phyloP scores from a whole-genome alignment of 345 rosid species.

The Lepidium aucheri region DNA sequence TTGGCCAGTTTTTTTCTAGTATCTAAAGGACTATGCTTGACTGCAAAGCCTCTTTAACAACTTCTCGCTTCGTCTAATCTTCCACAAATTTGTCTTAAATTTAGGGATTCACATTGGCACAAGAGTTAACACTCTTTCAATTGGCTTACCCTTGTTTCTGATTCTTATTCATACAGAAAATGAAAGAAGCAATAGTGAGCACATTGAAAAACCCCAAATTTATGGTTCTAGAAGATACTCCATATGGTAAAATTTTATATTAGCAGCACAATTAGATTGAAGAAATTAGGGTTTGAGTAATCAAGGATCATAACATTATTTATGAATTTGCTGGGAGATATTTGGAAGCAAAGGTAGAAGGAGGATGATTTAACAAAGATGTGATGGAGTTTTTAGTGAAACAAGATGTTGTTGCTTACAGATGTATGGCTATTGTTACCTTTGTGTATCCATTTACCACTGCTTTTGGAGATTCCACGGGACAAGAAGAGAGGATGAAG shows the following conservation, averaged over 20 bases:
- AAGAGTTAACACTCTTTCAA: not conserved
- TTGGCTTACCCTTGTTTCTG: not conserved
- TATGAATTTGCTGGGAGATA: slow-evolving; percentile 42
- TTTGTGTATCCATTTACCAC: slow-evolving; percentile 90
- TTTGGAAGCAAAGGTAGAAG: slow-evolving; percentile 67
- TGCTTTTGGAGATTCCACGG: slow-evolving; percentile 81
- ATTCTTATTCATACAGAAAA: slow-evolving; percentile 33
- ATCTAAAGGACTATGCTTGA: no score
- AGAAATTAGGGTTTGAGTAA: no score
- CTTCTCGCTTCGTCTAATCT: no score
- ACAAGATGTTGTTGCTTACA: slow-evolving; percentile 65
- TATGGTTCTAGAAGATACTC: slow-evolving; percentile 51
- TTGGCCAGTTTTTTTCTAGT: no score
- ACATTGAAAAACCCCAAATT: slow-evolving; percentile 70
- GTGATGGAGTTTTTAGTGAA: slow-evolving; percentile 75
- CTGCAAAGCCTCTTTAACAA: no score
- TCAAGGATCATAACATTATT: no score
- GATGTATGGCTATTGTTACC: slow-evolving; percentile 73
- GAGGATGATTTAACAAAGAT: slow-evolving; percentile 72
- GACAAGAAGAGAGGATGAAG: slow-evolving; percentile 76
- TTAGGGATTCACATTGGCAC: no score
- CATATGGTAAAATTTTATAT: slow-evolving; percentile 37
- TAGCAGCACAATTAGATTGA: not conserved
- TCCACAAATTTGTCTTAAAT: no score
- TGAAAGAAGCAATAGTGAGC: slow-evolving; percentile 56